Base-by-base conservation (phyloP, 441 rosid species). In the Populus hybrid region DNA sequence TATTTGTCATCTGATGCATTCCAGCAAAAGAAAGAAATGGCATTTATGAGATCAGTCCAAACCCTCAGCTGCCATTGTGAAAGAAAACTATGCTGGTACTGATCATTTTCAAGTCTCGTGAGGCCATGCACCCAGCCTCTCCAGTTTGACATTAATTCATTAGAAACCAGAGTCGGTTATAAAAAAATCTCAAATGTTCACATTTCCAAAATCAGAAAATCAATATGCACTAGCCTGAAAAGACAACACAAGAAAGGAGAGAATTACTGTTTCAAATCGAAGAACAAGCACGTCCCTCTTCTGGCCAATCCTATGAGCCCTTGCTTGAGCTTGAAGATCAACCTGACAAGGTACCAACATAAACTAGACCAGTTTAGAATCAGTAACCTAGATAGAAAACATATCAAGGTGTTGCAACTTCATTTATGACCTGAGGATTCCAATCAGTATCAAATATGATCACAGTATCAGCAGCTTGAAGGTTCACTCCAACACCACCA, bases 281-380 rank as follows among this genome's bases (percentile, higher is more conserved):
- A 94, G 94, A 76, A 94, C 98, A 79, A 94, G 94, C 71, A 94
- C 98, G 26, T 94, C 98, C 90, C 92, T 91, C 86, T 94, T 94
- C 88, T 94, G 98, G 81, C 98, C 98, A 85, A 94, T 87, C 88
- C 98, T 90, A 78, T 94, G 98, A 70, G 98, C 98, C 86, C 98
- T 92, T 70, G 97, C 98, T 82, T 94, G 97, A 65, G 98, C 98
- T 90, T 94, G 98, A 84, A 94, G 91, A 87, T 94, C 98, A 83
- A 94, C 98, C 98, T 94, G 83, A 79, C 40, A 81, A 57, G 8
- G 57, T 9, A 79, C 14, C 35, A 59, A 67, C 21, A 75, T 71
- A 21, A 30, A 59, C 14, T 67, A 40, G 83, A 66, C 67, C 67
- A 71, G 75, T 69, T 81, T 34, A 59, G 71, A 76, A 61, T 70